Conservation (phyloP, 2,329 filamentous ascomycete species). For the Talaromyces sp. region DNA sequence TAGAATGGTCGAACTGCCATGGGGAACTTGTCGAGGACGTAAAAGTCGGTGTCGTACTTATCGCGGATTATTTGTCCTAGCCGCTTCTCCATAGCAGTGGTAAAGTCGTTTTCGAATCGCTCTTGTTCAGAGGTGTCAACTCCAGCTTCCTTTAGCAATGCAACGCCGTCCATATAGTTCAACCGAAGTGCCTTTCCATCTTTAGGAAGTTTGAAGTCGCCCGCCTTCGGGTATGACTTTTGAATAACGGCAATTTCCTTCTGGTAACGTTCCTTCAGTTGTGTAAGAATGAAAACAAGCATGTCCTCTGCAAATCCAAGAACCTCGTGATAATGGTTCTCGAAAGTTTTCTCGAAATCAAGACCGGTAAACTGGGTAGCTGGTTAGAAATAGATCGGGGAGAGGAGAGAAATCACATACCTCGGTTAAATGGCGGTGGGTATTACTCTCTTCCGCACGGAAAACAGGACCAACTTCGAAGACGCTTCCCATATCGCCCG, state of each 20-base stretch:
- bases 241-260: conserved; percentile 44
- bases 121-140: conserved; percentile 48
- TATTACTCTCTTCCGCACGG: conserved; percentile 65
- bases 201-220: conserved; percentile 47
- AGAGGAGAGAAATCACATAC: conserved; percentile 22
- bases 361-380: conserved; percentile 44
- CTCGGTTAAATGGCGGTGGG: conserved; percentile 62
- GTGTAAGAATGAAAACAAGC: conserved; percentile 45
- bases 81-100: conserved; percentile 54
- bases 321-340: conserved; percentile 49
- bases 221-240: conserved; percentile 47
- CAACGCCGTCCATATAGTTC: conserved; percentile 48
- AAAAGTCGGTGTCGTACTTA: conserved; percentile 94
- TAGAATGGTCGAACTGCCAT: conserved; percentile 86
- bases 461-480: conserved; percentile 65
- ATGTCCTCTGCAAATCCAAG: conserved; percentile 46
- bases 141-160: conserved; percentile 46
- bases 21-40: conserved; percentile 95
- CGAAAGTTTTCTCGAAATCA: conserved; percentile 50
- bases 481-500: conserved; percentile 58
- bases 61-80: conserved; percentile 79
- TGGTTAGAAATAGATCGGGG: conserved; percentile 16
- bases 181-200: conserved; percentile 46
- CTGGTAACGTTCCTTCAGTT: conserved; percentile 42
- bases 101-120: conserved; percentile 44